Percentiles rank a stretch among this genome's conserved stretches.
These are phyloP conservation scores for Curvularia lunata DNA, from an alignment of 2,329 filamentous ascomycete genomes.

Conservation along the genomic window DNA sequence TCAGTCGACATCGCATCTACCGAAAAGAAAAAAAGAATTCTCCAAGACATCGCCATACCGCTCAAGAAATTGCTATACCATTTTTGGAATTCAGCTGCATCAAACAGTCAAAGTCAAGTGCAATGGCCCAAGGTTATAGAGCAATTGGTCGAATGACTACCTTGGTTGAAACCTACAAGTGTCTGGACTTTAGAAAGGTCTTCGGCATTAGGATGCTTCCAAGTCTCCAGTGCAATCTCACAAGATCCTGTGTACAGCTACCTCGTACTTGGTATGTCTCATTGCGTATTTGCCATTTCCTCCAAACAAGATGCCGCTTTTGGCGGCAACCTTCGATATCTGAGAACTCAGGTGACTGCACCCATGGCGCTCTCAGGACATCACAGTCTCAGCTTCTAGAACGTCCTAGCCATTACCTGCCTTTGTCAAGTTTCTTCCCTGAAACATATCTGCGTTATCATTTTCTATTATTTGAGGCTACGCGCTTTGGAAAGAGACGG, in stretches of 20 bases:
- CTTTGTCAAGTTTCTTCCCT: background rate
- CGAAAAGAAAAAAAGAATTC: background rate
- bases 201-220: background rate
- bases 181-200: background rate
- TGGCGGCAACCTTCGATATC: background rate
- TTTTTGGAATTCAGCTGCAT: background rate
- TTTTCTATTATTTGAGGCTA: background rate
- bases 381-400: too few species aligned
- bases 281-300: background rate
- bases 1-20: background rate
- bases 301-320: background rate
- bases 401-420: too few species aligned
- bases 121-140: background rate
- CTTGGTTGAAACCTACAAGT: background rate
- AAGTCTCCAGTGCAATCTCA: background rate
- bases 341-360: background rate
- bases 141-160: background rate
- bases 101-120: background rate
- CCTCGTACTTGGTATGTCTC: background rate
- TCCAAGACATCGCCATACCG: background rate
- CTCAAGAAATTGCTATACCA: background rate
- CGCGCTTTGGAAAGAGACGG: background rate
- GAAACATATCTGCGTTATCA: background rate
- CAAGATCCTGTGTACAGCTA: background rate
- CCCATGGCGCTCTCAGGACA: background rate